A percentile compares a stretch with the other conserved stretches of the same genome.
These are phyloP conservation scores for Sclerotinia sclerotiorum DNA, from an alignment of 2,329 filamentous ascomycete species.

Conservation along the genomic window DNA sequence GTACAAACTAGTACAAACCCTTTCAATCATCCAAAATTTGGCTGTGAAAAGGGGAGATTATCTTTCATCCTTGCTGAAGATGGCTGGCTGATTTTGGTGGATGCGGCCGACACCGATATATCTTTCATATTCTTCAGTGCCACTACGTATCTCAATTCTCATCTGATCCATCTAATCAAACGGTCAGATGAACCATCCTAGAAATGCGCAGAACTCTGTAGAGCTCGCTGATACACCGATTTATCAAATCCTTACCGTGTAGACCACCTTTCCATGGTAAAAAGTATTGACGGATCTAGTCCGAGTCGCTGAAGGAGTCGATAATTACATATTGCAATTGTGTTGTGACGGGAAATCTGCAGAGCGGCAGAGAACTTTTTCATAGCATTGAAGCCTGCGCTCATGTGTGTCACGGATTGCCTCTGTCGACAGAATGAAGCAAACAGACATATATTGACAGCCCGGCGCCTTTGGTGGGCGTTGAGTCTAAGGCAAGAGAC, in stretches of 20 bases:
- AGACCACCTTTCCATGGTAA: background rate
- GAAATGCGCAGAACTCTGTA: background rate
- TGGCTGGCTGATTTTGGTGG: background rate
- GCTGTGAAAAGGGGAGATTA: background rate
- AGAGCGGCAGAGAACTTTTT: background rate
- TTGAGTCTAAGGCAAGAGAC: background rate
- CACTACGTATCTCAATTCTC: background rate
- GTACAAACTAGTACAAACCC: background rate
- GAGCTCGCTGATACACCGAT: background rate
- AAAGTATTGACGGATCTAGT: background rate
- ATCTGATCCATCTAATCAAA: background rate
- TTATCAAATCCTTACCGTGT: background rate
- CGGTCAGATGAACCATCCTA: background rate
- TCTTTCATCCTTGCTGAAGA: background rate
- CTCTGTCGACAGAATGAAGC: background rate
- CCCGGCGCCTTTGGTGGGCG: background rate
- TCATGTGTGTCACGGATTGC: background rate
- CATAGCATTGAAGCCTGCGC: background rate
- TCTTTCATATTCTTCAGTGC: background rate
- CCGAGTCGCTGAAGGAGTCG: background rate
- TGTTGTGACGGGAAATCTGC: background rate
- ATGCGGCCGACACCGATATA: background rate
- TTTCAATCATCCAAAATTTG: background rate
- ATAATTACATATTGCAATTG: background rate
- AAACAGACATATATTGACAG: constrained; percentile 4